These are phyloP conservation scores for Boehmeria nivea DNA, from an alignment of 306 rosid species.

Conservation along the genomic window DNA sequence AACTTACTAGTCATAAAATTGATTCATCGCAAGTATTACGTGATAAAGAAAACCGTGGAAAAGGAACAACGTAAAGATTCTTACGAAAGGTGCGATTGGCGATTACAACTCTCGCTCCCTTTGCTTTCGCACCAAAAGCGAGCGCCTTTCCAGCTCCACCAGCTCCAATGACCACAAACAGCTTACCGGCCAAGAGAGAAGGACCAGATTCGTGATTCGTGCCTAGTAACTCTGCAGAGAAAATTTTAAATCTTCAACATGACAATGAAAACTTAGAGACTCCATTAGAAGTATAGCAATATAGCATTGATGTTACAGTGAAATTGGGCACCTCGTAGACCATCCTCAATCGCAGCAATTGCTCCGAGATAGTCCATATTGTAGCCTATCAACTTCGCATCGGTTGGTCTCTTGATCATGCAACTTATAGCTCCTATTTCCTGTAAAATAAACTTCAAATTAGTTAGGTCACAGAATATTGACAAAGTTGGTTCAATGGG, in stretches of 20 bases:
- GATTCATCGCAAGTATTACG: no score
- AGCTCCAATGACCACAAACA: constrained; percentile 65
- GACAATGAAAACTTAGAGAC: no score
- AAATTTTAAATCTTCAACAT: neutral
- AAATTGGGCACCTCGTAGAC: constrained; percentile 41
- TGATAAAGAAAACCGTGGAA: no score
- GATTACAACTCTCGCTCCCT: constrained; percentile 69
- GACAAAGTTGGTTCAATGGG: neutral
- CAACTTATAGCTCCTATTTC: constrained; percentile 67
- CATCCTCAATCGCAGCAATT: constrained; percentile 59
- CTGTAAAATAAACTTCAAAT: constrained; percentile 24
- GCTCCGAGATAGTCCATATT: constrained; percentile 68
- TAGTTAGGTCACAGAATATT: no score
- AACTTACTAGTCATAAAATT: no score
- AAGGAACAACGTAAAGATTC: neutral
- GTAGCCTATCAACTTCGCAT: constrained; percentile 51
- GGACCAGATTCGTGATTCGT: constrained; percentile 17
- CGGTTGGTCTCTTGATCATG: constrained; percentile 50
- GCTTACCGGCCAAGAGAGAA: constrained; percentile 53
- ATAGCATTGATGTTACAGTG: neutral
- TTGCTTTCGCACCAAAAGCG: constrained; percentile 66
- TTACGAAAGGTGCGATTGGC: constrained; percentile 58
- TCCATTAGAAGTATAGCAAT: no score
- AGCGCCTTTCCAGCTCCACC: constrained; percentile 79
- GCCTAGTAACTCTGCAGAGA: constrained; percentile 25